A percentile compares a stretch with the other conserved stretches of the same genome.
Evolutionary conservation across 2,329 filamentous ascomycete species (phyloP).

Genomic region (Fonsecaea pedrosoi): DNA sequence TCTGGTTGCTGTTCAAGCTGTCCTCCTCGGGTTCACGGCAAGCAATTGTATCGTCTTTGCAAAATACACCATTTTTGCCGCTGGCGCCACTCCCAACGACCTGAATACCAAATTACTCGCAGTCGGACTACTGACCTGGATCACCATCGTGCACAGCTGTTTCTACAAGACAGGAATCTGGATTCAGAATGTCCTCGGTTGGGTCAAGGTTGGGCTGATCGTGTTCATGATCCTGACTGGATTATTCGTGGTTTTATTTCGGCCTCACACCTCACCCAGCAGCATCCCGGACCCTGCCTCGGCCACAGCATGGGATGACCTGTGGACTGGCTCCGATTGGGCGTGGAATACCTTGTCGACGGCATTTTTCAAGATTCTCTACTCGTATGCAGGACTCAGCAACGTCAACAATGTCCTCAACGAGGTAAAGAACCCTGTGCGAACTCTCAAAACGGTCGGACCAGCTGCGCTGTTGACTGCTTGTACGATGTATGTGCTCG

Average conservation of each 20-base stretch:
- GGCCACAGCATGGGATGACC: constrained; percentile 54
- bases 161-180: constrained; percentile 51
- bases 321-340: constrained; percentile 72
- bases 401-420: constrained; percentile 75
- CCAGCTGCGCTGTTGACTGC: constrained; percentile 66
- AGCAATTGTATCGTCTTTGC: constrained; percentile 74
- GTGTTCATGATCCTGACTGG: constrained; percentile 64
- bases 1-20: constrained; percentile 67
- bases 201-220: constrained; percentile 38
- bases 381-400: constrained; percentile 70
- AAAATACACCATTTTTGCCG: constrained; percentile 68
- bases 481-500: constrained; percentile 69
- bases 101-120: constrained; percentile 63
- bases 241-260: constrained; percentile 61
- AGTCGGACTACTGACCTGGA: constrained; percentile 60
- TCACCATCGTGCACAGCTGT: constrained; percentile 66
- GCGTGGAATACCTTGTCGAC: constrained; percentile 72
- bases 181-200: constrained; percentile 39
- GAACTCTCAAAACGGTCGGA: constrained; percentile 68
- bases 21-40: constrained; percentile 68
- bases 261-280: constrained; percentile 21
- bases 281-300: constrained; percentile 13
- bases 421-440: constrained; percentile 72
- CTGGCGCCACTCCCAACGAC: constrained; percentile 60
- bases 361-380: constrained; percentile 69